These are phyloP conservation scores for Penicillium griseofulvum DNA, from an alignment of 2,329 filamentous ascomycete species.

Conservation along the genomic window DNA sequence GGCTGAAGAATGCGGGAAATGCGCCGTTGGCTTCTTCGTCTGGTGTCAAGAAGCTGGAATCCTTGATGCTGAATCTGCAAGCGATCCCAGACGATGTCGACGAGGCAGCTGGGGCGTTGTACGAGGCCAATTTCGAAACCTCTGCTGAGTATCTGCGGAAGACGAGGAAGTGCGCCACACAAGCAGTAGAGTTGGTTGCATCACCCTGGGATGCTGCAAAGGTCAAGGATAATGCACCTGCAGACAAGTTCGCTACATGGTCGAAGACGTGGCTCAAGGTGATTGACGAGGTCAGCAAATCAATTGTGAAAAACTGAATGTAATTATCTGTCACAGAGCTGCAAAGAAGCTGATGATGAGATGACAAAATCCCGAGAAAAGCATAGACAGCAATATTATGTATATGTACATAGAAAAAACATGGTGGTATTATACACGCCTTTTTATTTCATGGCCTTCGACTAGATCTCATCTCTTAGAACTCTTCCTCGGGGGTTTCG, in stretches of 20 bases:
- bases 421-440: conserved; percentile 16
- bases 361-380: conserved; percentile 9
- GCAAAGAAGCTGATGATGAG: conserved; percentile 4
- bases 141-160: conserved; percentile 33
- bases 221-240: conserved; percentile 52
- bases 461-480: neutral
- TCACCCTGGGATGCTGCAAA: conserved; percentile 70
- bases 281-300: conserved; percentile 42
- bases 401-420: conserved; percentile 19
- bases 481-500: conserved; percentile 14
- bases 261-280: conserved; percentile 56
- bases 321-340: conserved; percentile 1
- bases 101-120: conserved; percentile 47
- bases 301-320: conserved; percentile 20
- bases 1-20: conserved; percentile 37
- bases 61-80: conserved; percentile 33
- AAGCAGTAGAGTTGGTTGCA: conserved; percentile 67
- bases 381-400: conserved; percentile 6
- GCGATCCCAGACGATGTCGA: conserved; percentile 44
- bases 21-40: conserved; percentile 14
- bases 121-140: conserved; percentile 40
- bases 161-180: conserved; percentile 51
- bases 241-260: conserved; percentile 80
- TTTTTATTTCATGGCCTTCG: neutral
- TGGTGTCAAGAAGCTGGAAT: conserved; percentile 34